A percentile compares a stretch with the other conserved stretches of the same genome.
Evolutionary conservation across 768 basidiomycete species (phyloP).

Genomic region (Lactarius pseudohatsudake): DNA sequence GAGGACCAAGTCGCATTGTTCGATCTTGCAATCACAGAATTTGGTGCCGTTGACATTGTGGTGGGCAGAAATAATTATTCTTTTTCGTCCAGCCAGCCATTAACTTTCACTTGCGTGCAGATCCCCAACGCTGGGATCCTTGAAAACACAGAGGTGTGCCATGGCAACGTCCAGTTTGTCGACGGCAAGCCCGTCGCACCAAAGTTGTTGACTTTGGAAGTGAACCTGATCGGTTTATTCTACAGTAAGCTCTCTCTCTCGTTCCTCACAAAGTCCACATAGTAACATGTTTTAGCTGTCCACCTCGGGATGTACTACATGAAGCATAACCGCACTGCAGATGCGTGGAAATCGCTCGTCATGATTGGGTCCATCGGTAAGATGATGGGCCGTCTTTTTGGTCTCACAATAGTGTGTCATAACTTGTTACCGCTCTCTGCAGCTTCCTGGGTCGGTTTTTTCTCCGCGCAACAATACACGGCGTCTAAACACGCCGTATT

Average conservation of each 20-base stretch:
- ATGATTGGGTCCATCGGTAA: conserved; percentile 57
- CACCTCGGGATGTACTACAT: conserved; percentile 56
- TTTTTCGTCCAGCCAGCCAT: not conserved
- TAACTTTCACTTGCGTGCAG: conserved; percentile 6
- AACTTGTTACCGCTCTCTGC: not conserved
- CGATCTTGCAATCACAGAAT: conserved; percentile 46
- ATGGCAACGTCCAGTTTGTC: conserved; percentile 20
- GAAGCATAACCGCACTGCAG: conserved; percentile 36
- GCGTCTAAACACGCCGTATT: conserved; percentile 56
- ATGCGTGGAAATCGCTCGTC: conserved; percentile 49
- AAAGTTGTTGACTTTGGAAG: conserved; percentile 44
- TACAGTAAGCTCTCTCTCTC: conserved; percentile 42
- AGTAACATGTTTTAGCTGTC: conserved; percentile 38
- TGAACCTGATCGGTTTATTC: conserved; percentile 49
- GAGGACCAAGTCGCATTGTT: conserved; percentile 55
- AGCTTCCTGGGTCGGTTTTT: conserved; percentile 54
- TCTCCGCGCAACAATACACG: conserved; percentile 46
- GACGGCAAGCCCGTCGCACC: conserved; percentile 48
- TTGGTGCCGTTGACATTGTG: conserved; percentile 54
- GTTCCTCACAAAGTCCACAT: not conserved
- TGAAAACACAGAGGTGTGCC: conserved; percentile 35
- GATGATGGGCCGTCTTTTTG: not conserved
- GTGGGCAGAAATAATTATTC: conserved; percentile 35
- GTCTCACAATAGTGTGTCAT: not conserved
- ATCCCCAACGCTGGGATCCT: conserved; percentile 52